phyloP scores from a whole-genome alignment of 202 grass and related monocot genomes.

The Dendrocalamus latiflorus region DNA sequence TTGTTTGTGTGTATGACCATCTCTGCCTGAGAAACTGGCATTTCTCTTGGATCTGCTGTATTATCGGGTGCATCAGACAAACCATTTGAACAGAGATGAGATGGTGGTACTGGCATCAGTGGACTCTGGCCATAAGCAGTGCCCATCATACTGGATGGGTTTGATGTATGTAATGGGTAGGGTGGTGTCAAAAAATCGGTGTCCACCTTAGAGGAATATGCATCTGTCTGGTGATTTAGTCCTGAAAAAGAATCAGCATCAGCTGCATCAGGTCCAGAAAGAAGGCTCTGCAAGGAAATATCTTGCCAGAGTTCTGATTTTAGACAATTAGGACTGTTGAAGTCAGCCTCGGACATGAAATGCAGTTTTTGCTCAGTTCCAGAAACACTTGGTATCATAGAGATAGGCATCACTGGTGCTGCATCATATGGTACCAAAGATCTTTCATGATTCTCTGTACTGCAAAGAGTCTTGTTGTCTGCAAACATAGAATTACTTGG shows the following conservation, averaged over 20 bases:
- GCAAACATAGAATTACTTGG: slow-evolving; percentile 34
- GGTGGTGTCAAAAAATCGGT: slow-evolving; percentile 13
- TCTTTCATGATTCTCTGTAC: slow-evolving; percentile 33
- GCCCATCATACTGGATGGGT: slow-evolving; percentile 21
- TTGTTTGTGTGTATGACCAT: slow-evolving; percentile 38
- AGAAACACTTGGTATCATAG: slow-evolving; percentile 32
- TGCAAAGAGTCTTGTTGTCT: slow-evolving; percentile 9
- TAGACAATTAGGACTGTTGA: slow-evolving; percentile 25
- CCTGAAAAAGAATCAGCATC: slow-evolving; percentile 33
- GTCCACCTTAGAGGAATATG: slow-evolving; percentile 16
- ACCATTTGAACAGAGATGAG: slow-evolving; percentile 36
- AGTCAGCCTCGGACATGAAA: slow-evolving; percentile 42
- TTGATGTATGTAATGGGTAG: slow-evolving; percentile 20
- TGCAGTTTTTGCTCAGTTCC: slow-evolving; percentile 34
- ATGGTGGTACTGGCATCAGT: slow-evolving; percentile 24
- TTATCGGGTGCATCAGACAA: slow-evolving; percentile 19
- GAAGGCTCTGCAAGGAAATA: slow-evolving; percentile 43
- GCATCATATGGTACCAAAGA: slow-evolving; percentile 23
- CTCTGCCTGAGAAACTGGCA: slow-evolving; percentile 37
- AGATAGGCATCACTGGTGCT: slow-evolving; percentile 33
- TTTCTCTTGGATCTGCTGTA: slow-evolving; percentile 22
- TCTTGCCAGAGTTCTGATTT: slow-evolving; percentile 50
- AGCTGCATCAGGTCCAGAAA: slow-evolving; percentile 30
- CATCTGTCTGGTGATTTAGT: slow-evolving; percentile 24
- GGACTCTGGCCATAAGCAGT: slow-evolving; percentile 27